Percentiles rank a stretch among this genome's conserved stretches.
phyloP scores from a whole-genome alignment of 148 eudicot genomes.

The Heliamphora exappendiculata region DNA sequence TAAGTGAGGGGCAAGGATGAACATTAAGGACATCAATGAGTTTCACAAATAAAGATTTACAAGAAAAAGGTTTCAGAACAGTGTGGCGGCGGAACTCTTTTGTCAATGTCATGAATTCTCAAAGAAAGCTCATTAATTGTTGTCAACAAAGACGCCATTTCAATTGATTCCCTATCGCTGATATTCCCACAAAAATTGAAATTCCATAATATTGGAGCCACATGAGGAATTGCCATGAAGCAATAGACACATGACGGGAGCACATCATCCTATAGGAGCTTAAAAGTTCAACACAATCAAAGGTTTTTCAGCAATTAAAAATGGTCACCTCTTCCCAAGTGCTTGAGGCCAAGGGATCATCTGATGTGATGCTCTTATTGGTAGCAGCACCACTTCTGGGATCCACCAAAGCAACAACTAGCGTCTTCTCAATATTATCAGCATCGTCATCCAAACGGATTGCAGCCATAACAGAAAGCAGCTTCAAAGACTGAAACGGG shows the following conservation, averaged over 20 bases:
- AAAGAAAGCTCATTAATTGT: too few species aligned
- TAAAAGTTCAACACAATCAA: not conserved
- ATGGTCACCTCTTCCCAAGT: conserved; percentile 79
- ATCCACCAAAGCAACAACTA: conserved; percentile 66
- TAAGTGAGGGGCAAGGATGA: too few species aligned
- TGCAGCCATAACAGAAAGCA: conserved; percentile 88
- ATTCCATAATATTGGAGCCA: too few species aligned
- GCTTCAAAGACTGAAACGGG: conserved; percentile 65
- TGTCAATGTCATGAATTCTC: too few species aligned
- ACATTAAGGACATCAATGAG: too few species aligned
- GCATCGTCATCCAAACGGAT: conserved; percentile 69
- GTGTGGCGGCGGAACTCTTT: too few species aligned
- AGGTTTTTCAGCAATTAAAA: not conserved
- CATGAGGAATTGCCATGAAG: not conserved
- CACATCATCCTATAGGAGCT: not conserved
- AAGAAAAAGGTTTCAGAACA: too few species aligned
- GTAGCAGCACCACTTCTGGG: conserved; percentile 28
- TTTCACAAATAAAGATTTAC: too few species aligned
- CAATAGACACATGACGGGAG: too few species aligned
- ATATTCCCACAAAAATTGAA: too few species aligned
- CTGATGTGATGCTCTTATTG: conserved; percentile 33
- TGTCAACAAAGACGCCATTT: too few species aligned
- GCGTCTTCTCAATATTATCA: conserved; percentile 65
- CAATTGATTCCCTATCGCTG: too few species aligned
- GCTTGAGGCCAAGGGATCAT: conserved; percentile 90